Base-by-base conservation (phyloP, 2,329 filamentous ascomycete species). In the Dothiorella sarmentorum region DNA sequence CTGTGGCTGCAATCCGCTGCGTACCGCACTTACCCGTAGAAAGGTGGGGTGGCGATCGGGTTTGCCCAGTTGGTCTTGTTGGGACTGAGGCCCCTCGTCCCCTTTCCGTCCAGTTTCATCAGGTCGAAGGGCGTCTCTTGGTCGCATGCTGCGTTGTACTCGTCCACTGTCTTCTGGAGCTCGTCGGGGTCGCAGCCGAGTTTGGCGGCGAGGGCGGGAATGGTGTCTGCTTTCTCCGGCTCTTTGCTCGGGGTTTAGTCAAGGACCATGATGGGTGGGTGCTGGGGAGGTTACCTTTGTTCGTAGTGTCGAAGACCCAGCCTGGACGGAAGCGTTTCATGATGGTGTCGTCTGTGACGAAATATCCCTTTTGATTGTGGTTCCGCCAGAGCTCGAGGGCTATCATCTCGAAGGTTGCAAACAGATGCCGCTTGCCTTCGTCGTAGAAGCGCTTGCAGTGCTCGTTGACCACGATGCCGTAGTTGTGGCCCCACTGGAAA, bases 371-470 rank as follows among this genome's bases (percentile, higher is more conserved):
- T 59, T 73, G 68, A 57, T 76, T 71, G 27, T 76, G 73, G 53
- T 75, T 69, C 44, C 70, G 65, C 73, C 73, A 76, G 43, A 71
- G 69, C 59, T 76, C 67, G 5, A 75, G 66, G 3, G 73, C 73
- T 33, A 75, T 73, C 71, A 74, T 73, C 62, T 77, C 73, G 61
- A 76, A 76, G 1, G 74, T 76, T 5, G 74, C 73, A 60, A 77
- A 77, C 13, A 77, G 70, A 60, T 76, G 69, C 38, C 70, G 61
- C 56, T 71, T 70, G 7, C 71, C 71, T 63, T 73, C 71, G 44
- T 74, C 68, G 59, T 71, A 73, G 63, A 75, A 73, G n/a, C 71
- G 69, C 47, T 75, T 67, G 63, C 67, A 74, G 9, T 75, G 62
- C 22, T 70, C 63, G 63, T 77, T 76, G 31, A 78, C 73, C 0